Conservation (phyloP, 2,329 filamentous ascomycete species). For the Phaeosphaeriaceae sp. region DNA sequence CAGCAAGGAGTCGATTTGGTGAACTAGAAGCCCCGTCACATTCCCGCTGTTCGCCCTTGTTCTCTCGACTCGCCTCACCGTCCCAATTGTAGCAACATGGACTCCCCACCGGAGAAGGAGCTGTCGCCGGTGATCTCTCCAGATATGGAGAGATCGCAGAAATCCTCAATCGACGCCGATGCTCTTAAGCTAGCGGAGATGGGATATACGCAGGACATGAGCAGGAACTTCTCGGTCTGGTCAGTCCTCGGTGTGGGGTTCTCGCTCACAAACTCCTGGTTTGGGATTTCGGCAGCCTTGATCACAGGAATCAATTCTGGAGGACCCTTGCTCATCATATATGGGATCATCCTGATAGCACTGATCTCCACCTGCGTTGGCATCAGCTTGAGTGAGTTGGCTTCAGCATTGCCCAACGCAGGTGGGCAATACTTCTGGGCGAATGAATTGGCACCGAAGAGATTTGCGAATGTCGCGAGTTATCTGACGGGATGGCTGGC, state of each 20-base stretch:
- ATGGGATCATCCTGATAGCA: slow-evolving; percentile 57
- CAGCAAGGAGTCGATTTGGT: slow-evolving; percentile 7
- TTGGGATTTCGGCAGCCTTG: slow-evolving; percentile 57
- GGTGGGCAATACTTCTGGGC: slow-evolving; percentile 63
- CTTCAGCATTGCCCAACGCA: slow-evolving; percentile 58
- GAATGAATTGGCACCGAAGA: slow-evolving; percentile 55
- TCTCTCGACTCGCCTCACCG: not conserved
- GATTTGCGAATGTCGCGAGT: slow-evolving; percentile 54
- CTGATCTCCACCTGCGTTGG: slow-evolving; percentile 56
- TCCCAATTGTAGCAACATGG: slow-evolving; percentile 2
- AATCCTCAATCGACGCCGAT: slow-evolving; percentile 42
- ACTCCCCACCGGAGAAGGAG: slow-evolving; percentile 20
- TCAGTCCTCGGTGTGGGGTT: slow-evolving; percentile 60
- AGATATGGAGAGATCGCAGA: slow-evolving; percentile 16
- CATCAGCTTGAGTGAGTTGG: slow-evolving; percentile 56
- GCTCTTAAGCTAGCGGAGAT: slow-evolving; percentile 55
- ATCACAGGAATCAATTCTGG: slow-evolving; percentile 60
- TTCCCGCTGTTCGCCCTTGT: not conserved
- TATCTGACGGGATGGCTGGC: slow-evolving; percentile 61
- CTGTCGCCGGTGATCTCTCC: slow-evolving; percentile 9
- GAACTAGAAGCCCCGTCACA: not conserved
- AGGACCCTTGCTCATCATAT: slow-evolving; percentile 57
- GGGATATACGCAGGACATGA: slow-evolving; percentile 58
- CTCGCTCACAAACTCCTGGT: slow-evolving; percentile 61
- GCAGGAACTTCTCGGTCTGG: slow-evolving; percentile 57